Percentiles rank a stretch among this genome's conserved stretches.
These are phyloP conservation scores for Naumovozyma castellii DNA, from an alignment of 805 yeast genomes.

Conservation along the genomic window DNA sequence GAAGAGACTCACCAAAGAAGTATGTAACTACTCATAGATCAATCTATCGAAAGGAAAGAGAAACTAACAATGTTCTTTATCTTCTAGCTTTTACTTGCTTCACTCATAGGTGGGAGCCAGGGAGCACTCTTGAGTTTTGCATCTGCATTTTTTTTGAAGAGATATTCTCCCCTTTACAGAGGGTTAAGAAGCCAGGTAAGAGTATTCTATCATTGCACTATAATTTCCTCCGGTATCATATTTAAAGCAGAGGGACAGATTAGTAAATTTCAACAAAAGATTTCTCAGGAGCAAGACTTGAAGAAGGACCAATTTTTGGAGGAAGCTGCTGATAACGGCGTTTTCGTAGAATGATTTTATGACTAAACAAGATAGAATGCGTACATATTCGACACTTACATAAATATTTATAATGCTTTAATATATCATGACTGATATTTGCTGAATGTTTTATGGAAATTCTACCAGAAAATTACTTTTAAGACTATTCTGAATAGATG, in stretches of 20 bases:
- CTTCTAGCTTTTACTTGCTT: constrained; percentile 10
- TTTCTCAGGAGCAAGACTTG: constrained; percentile 27
- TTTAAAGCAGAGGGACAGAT: constrained; percentile 36
- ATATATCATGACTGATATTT: too few relatives aligned
- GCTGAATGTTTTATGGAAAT: too few relatives aligned
- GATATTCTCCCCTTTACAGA: constrained; percentile 31
- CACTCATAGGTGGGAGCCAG: constrained; percentile 34
- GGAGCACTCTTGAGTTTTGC: constrained; percentile 34
- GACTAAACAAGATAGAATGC: too few relatives aligned
- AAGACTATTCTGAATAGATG: not conserved
- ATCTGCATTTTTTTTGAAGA: constrained; percentile 27
- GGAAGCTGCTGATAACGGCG: constrained; percentile 39
- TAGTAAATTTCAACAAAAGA: constrained; percentile 29
- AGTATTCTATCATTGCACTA: constrained; percentile 34
- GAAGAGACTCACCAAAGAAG: constrained; percentile 30
- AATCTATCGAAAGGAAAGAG: not conserved
- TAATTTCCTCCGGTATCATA: constrained; percentile 35
- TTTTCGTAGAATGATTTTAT: constrained; percentile 34
- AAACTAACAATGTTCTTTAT: not conserved
- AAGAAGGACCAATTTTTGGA: constrained; percentile 32
- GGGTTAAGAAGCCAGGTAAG: constrained; percentile 34
- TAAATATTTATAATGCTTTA: too few relatives aligned
- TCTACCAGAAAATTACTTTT: not conserved
- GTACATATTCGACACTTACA: too few relatives aligned
- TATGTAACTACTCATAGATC: too few relatives aligned